Percentiles rank a stretch among this genome's conserved stretches.
phyloP scores from a whole-genome alignment of 1,284 basidiomycete species.

The Limonomyces culmigenus region DNA sequence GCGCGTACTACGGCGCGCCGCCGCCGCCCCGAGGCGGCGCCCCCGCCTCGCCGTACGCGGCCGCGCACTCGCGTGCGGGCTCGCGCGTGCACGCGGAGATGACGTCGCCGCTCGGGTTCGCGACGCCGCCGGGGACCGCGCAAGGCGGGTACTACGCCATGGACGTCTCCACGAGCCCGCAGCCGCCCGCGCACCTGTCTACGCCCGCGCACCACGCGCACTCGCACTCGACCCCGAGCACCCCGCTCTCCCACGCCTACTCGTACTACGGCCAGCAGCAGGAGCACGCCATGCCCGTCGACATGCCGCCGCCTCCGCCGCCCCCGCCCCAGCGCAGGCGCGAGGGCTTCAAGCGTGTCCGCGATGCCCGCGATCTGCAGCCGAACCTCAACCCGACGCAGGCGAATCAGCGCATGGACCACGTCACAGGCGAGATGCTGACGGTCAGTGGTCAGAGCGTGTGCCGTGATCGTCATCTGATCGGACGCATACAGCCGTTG shows the following conservation, averaged over 20 bases:
- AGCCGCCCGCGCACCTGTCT: slow-evolving; percentile 33
- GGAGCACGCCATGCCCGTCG: slow-evolving; percentile 43
- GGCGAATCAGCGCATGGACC: slow-evolving; percentile 45
- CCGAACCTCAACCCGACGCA: slow-evolving; percentile 45
- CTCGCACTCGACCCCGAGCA: slow-evolving; percentile 44
- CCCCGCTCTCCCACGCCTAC: slow-evolving; percentile 49
- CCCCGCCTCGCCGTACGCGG: slow-evolving; percentile 21
- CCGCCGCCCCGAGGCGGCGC: slow-evolving; percentile 15
- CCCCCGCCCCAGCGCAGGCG: slow-evolving; percentile 50
- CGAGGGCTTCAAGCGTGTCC: slow-evolving; percentile 53
- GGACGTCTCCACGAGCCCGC: slow-evolving; percentile 27
- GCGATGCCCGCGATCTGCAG: slow-evolving; percentile 51
- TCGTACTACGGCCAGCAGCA: slow-evolving; percentile 41
- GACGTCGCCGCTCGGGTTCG: slow-evolving; percentile 30
- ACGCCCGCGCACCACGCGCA: slow-evolving; percentile 24
- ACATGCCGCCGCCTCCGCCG: slow-evolving; percentile 47
- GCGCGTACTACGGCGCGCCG: slow-evolving; percentile 23
- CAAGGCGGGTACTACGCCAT: slow-evolving; percentile 26
- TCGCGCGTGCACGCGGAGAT: slow-evolving; percentile 41
- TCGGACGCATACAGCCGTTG: slow-evolving; percentile 41
- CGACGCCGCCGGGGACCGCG: slow-evolving; percentile 33
- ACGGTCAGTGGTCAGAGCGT: slow-evolving; percentile 27
- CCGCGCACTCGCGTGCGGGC: slow-evolving; percentile 40
- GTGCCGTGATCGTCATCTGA: slow-evolving; percentile 1
- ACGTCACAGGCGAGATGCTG: slow-evolving; percentile 37